Conservation (phyloP, 164 flowering plant genomes). For the Tetrastigma voinierianum region DNA sequence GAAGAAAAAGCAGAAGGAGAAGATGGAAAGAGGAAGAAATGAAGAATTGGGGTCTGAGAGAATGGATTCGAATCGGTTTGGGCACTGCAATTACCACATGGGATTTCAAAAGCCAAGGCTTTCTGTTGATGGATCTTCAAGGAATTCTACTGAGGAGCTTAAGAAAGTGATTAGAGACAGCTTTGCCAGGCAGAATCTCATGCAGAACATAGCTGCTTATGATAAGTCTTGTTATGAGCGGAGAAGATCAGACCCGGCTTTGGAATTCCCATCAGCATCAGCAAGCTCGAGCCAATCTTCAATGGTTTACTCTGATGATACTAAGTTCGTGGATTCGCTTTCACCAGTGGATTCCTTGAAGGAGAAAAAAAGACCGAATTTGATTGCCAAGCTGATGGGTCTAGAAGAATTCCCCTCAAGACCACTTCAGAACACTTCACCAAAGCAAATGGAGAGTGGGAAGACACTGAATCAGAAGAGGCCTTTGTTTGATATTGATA, state of each 20-base stretch:
- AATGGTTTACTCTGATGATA: slow-evolving; percentile 21
- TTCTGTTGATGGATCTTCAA: slow-evolving; percentile 44
- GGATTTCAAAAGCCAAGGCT: slow-evolving; percentile 29
- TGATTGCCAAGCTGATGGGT: slow-evolving; percentile 96
- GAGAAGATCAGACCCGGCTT: slow-evolving; percentile 24
- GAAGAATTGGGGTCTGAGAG: slow-evolving; percentile 23
- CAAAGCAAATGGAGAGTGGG: slow-evolving; percentile 21
- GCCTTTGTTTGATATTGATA: slow-evolving; percentile 43
- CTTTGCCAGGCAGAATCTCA: slow-evolving; percentile 53
- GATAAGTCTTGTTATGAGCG: slow-evolving; percentile 18
- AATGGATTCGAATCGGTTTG: slow-evolving; percentile 16
- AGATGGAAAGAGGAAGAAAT: slow-evolving; percentile 15
- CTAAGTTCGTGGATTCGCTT: slow-evolving; percentile 25
- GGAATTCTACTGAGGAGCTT: slow-evolving; percentile 51
- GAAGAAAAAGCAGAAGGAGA: slow-evolving; percentile 41
- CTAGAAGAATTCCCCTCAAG: slow-evolving; percentile 55
- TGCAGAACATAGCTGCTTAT: slow-evolving; percentile 22
- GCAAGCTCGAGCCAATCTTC: slow-evolving; percentile 64
- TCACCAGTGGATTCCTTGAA: slow-evolving; percentile 26
- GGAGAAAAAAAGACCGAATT: slow-evolving; percentile 40
- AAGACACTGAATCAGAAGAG: slow-evolving; percentile 18
- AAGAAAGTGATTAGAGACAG: slow-evolving; percentile 45
- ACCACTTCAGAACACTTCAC: slow-evolving; percentile 15
- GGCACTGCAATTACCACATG: slow-evolving; percentile 11
- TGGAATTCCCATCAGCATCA: slow-evolving; percentile 49